Evolutionary conservation across 495 filamentous ascomycete genomes (phyloP).

Genomic region (Tuber umbilicatum): DNA sequence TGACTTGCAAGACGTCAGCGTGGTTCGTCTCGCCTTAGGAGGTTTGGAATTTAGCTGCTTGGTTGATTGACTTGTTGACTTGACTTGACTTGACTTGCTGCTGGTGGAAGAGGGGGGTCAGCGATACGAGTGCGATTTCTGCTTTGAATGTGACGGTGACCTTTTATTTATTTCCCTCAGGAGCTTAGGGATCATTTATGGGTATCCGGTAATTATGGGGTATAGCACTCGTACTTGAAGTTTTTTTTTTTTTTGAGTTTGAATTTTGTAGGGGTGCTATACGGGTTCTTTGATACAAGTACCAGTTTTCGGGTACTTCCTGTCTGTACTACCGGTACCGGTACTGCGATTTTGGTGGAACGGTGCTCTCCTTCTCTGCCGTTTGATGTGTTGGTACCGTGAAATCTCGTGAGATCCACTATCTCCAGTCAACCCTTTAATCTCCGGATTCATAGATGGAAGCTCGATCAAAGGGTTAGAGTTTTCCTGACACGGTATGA

Average conservation of each 20-base stretch:
- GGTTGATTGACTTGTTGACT: background rate
- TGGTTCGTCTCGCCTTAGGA: background rate
- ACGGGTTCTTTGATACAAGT: background rate
- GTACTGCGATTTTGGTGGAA: background rate
- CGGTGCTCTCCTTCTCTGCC: background rate
- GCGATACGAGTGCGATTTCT: background rate
- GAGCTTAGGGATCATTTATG: background rate
- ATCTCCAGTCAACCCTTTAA: too few relatives aligned
- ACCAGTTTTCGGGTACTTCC: background rate
- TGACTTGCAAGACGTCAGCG: background rate
- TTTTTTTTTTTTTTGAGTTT: too few relatives aligned
- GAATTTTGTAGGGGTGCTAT: background rate
- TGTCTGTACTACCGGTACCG: too few relatives aligned
- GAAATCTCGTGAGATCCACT: too few relatives aligned
- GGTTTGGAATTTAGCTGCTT: background rate
- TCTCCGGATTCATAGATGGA: too few relatives aligned
- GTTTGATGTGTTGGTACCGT: background rate
- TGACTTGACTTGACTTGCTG: background rate
- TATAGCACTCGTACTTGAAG: background rate
- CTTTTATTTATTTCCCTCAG: background rate
- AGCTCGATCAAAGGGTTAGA: too few relatives aligned
- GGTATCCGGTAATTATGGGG: background rate
- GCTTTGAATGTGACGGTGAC: background rate
- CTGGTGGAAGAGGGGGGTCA: background rate
- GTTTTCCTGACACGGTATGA: too few relatives aligned